phyloP scores from a whole-genome alignment of 176 grass and related monocot genomes.

The Tillandsia leiboldiana region DNA sequence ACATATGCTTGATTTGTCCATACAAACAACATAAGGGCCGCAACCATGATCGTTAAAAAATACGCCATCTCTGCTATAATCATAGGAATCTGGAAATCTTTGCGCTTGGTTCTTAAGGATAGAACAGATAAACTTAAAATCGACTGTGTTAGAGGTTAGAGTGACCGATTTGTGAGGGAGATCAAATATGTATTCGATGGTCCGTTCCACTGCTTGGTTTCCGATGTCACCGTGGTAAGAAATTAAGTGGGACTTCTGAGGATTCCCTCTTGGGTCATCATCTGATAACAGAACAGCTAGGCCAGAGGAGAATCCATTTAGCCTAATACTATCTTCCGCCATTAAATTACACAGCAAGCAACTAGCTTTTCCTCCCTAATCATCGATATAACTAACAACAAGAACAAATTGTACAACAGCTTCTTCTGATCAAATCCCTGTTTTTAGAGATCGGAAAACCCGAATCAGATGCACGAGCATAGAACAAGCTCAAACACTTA shows the following conservation, averaged over 20 bases:
- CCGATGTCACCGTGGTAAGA: slow-evolving; percentile 72
- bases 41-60: slow-evolving; percentile 30
- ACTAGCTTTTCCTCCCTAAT: slow-evolving; percentile 8
- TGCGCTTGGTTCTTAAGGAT: slow-evolving; percentile 40
- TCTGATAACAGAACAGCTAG: slow-evolving; percentile 60
- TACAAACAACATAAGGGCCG: slow-evolving; percentile 27
- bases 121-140: slow-evolving; percentile 39
- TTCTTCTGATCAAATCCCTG: background rate
- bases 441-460: background rate
- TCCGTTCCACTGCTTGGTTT: slow-evolving; percentile 54
- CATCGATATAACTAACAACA: background rate
- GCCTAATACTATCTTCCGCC: slow-evolving; percentile 49
- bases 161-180: slow-evolving; percentile 52
- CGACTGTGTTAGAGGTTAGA: slow-evolving; percentile 21
- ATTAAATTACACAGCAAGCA: slow-evolving; percentile 18
- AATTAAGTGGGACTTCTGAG: slow-evolving; percentile 69
- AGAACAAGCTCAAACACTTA: too few relatives aligned
- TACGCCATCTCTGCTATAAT: slow-evolving; percentile 5
- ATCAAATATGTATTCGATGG: slow-evolving; percentile 72
- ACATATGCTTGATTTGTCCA: slow-evolving; percentile 52
- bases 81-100: slow-evolving; percentile 25
- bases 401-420: background rate
- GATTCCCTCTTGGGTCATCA: slow-evolving; percentile 34
- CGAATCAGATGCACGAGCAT: too few relatives aligned
- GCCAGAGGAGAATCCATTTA: slow-evolving; percentile 53